Conservation (phyloP, 2,329 filamentous ascomycete species). For the Neopestalotiopsis rosae region DNA sequence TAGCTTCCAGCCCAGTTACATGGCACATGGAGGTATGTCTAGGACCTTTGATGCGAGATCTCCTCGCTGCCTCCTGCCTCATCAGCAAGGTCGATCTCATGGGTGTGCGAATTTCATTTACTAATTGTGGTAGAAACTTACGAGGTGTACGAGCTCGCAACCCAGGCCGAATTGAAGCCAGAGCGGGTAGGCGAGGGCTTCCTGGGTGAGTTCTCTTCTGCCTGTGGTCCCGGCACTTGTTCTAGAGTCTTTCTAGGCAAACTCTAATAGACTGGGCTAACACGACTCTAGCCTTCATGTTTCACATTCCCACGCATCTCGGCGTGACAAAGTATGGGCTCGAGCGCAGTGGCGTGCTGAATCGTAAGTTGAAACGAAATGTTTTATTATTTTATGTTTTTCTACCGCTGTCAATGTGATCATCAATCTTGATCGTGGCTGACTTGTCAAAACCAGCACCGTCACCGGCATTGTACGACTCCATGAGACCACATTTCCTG, state of each 20-base stretch:
- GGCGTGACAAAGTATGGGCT: conserved; percentile 31
- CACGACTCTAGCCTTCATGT: conserved; percentile 30
- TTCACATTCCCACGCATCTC: conserved; percentile 31
- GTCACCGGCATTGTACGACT: conserved; percentile 25
- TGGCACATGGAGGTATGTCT: conserved; percentile 31
- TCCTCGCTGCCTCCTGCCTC: too few species aligned
- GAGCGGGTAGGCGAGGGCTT: conserved; percentile 29
- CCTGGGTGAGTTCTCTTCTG: conserved; percentile 25
- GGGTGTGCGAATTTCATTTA: not conserved
- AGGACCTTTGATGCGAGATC: too few species aligned
- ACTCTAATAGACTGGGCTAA: not conserved
- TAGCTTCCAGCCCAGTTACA: conserved; percentile 36
- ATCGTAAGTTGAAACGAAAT: conserved; percentile 19
- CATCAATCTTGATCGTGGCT: not conserved
- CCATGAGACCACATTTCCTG: conserved; percentile 29
- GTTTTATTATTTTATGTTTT: not conserved
- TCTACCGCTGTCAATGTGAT: not conserved
- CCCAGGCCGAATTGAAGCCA: conserved; percentile 25
- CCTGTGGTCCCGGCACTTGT: not conserved
- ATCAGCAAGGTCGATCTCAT: not conserved
- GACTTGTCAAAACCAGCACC: conserved; percentile 21
- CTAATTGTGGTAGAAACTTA: conserved; percentile 26
- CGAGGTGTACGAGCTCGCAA: conserved; percentile 29
- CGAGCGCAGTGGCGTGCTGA: conserved; percentile 24
- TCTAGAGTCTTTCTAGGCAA: conserved; percentile 12